Percentiles rank a stretch among this genome's conserved stretches.
phyloP scores from a whole-genome alignment of 1,139 yeast species.

The Candida sp. region DNA sequence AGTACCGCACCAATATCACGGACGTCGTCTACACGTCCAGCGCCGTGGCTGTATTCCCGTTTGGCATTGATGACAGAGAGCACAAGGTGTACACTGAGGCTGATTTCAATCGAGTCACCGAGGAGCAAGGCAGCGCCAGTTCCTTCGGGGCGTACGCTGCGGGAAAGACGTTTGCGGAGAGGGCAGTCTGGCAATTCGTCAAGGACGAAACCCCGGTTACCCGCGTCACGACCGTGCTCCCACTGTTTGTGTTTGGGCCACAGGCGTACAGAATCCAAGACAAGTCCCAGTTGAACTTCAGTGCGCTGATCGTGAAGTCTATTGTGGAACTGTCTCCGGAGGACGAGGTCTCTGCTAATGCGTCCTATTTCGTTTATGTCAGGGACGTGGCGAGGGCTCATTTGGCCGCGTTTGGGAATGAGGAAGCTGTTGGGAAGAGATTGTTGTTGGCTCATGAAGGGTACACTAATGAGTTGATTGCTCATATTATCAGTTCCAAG shows the following conservation, averaged over 20 bases:
- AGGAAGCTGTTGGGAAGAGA: conserved; percentile 27
- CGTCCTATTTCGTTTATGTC: conserved; percentile 45
- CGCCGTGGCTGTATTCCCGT: conserved; percentile 23
- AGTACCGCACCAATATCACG: conserved; percentile 26
- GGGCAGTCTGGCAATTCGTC: conserved; percentile 57
- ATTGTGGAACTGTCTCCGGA: conserved; percentile 21
- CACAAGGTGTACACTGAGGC: conserved; percentile 25
- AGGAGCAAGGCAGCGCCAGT: conserved; percentile 30
- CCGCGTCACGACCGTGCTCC: conserved; percentile 29
- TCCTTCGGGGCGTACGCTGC: conserved; percentile 27
- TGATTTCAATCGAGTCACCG: conserved; percentile 41
- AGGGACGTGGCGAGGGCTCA: conserved; percentile 61
- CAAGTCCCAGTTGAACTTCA: conserved; percentile 25
- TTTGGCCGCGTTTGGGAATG: conserved; percentile 39
- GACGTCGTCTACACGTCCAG: conserved; percentile 34
- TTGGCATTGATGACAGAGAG: neutral
- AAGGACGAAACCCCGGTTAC: conserved; percentile 29
- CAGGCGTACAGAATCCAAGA: conserved; percentile 38
- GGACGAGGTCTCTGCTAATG: conserved; percentile 15
- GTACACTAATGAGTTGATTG: conserved; percentile 22
- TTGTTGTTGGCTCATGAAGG: conserved; percentile 29
- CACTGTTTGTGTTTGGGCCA: conserved; percentile 46
- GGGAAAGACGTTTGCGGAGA: conserved; percentile 35
- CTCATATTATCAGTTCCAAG: conserved; percentile 26
- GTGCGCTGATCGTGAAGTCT: conserved; percentile 33